These are phyloP conservation scores for Lachnellula hyalina DNA, from an alignment of 2,329 filamentous ascomycete species.

Conservation along the genomic window DNA sequence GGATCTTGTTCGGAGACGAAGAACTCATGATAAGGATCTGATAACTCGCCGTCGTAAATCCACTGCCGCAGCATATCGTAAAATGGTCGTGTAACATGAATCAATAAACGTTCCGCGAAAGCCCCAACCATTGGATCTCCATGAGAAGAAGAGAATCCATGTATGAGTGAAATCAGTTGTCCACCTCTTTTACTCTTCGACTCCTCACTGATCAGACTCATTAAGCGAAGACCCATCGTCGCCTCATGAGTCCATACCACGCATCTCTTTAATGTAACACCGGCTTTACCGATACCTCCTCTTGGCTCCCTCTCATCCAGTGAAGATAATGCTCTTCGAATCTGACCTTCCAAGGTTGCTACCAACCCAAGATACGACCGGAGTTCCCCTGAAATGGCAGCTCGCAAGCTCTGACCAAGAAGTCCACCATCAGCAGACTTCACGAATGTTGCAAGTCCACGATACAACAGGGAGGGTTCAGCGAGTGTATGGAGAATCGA, in stretches of 20 bases:
- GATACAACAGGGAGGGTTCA: constrained; percentile 90
- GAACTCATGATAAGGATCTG: constrained; percentile 93
- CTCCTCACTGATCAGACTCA: constrained; percentile 92
- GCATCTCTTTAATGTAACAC: constrained; percentile 90
- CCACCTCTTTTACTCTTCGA: constrained; percentile 81
- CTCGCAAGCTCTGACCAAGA: constrained; percentile 85
- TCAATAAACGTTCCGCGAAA: constrained; percentile 84
- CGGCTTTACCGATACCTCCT: constrained; percentile 72
- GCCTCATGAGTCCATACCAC: constrained; percentile 97
- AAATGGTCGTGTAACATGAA: constrained; percentile 86
- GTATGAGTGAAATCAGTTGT: constrained; percentile 87
- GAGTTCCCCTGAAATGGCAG: constrained; percentile 78
- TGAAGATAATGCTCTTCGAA: constrained; percentile 71
- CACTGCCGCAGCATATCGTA: constrained; percentile 94
- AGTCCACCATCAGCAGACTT: constrained; percentile 76
- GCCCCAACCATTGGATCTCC: constrained; percentile 91
- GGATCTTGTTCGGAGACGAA: constrained; percentile 82
- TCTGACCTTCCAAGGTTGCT: constrained; percentile 87
- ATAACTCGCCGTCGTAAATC: constrained; percentile 97
- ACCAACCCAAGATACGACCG: constrained; percentile 86
- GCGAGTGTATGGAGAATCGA: constrained; percentile 84
- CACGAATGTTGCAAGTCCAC: constrained; percentile 72
- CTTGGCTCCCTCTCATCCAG: constrained; percentile 64
- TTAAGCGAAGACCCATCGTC: constrained; percentile 87
- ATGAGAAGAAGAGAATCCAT: constrained; percentile 87